Percentiles rank a stretch among this genome's conserved stretches.
phyloP scores from a whole-genome alignment of 768 basidiomycete species.

The Hirschioporus abietinus region DNA sequence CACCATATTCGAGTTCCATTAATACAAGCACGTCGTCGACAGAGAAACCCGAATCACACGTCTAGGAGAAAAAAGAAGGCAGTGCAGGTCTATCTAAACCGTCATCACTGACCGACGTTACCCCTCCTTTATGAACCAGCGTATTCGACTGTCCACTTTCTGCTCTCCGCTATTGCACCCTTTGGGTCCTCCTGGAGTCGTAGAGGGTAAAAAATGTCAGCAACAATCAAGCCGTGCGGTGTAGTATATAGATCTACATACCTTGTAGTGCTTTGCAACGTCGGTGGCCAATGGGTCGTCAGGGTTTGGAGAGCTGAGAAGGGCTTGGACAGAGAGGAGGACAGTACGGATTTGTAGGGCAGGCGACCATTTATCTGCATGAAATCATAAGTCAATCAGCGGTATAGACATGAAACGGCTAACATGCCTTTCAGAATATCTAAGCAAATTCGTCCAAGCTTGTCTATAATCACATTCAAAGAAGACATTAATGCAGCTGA shows the following conservation, averaged over 20 bases:
- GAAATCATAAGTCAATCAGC: neutral
- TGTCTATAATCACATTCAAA: slow-evolving; percentile 51
- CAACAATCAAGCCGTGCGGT: neutral
- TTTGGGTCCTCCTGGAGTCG: slow-evolving; percentile 67
- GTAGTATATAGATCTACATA: neutral
- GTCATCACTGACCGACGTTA: neutral
- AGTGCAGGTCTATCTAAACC: neutral
- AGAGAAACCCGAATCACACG: neutral
- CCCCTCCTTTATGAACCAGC: slow-evolving; percentile 31
- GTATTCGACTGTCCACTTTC: slow-evolving; percentile 93
- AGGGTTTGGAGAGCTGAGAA: slow-evolving; percentile 93
- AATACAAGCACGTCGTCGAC: neutral
- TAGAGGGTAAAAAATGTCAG: neutral
- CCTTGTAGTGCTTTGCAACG: slow-evolving; percentile 95
- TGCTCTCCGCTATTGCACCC: slow-evolving; percentile 87
- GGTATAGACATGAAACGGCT: neutral
- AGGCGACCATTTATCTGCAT: slow-evolving; percentile 95
- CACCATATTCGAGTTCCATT: neutral
- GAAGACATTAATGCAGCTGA: slow-evolving; percentile 8
- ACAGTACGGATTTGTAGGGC: slow-evolving; percentile 98
- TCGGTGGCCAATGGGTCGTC: slow-evolving; percentile 94
- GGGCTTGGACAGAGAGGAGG: slow-evolving; percentile 92
- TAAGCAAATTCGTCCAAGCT: slow-evolving; percentile 95
- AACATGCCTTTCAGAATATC: slow-evolving; percentile 90
- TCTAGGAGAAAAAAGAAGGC: neutral